Conservation (phyloP, 768 basidiomycete genomes). For the Termitomyces sp. region DNA sequence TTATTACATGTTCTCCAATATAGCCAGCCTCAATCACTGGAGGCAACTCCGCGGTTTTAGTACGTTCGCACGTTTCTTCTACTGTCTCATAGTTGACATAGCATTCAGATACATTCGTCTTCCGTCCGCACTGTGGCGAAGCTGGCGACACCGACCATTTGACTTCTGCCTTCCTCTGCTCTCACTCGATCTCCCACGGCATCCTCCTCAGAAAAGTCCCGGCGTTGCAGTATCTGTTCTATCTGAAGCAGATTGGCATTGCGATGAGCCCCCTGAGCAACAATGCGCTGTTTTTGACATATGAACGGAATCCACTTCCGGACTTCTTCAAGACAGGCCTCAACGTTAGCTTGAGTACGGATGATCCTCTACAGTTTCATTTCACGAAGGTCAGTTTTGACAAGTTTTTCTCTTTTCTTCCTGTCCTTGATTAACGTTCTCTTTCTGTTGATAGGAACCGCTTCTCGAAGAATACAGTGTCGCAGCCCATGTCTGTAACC, state of each 20-base stretch:
- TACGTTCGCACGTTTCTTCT: slow-evolving; percentile 27
- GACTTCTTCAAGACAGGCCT: slow-evolving; percentile 96
- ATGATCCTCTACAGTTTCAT: slow-evolving; percentile 96
- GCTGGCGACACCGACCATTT: slow-evolving; percentile 98
- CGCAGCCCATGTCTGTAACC: slow-evolving; percentile 78
- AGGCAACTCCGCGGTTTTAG: slow-evolving; percentile 86
- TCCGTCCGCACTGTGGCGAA: slow-evolving; percentile 96
- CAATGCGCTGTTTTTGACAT: slow-evolving; percentile 94
- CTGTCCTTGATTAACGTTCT: not conserved
- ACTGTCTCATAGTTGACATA: not conserved
- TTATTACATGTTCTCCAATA: slow-evolving; percentile 98
- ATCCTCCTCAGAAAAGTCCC: slow-evolving; percentile 97
- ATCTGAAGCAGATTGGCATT: slow-evolving; percentile 95
- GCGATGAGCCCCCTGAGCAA: slow-evolving; percentile 99
- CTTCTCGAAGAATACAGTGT: slow-evolving; percentile 96
- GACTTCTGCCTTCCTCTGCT: slow-evolving; percentile 91
- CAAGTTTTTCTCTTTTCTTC: not conserved
- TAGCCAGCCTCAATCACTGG: slow-evolving; percentile 94
- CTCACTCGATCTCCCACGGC: slow-evolving; percentile 99
- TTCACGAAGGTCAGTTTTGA: slow-evolving; percentile 78
- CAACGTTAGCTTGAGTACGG: slow-evolving; percentile 95
- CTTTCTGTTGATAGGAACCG: slow-evolving; percentile 61
- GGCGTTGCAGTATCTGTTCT: slow-evolving; percentile 95
- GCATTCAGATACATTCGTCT: slow-evolving; percentile 84
- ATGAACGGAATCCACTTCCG: slow-evolving; percentile 95